Base-by-base conservation (phyloP, 2,329 filamentous ascomycete species). In the Penicillium brasilianum region DNA sequence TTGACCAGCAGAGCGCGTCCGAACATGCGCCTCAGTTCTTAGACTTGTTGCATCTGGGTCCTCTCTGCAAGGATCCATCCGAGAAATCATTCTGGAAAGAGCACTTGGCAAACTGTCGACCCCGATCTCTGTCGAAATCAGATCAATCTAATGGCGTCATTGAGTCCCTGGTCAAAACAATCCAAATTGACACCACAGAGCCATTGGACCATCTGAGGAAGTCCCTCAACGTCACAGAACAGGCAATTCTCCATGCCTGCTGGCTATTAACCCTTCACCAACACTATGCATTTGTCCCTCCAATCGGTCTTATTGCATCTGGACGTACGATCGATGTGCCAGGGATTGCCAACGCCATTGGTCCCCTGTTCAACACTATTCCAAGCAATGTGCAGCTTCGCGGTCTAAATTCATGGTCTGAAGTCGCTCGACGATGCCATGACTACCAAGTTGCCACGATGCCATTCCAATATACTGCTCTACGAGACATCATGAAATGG, bases 351-450 rank as follows among this genome's bases (percentile, higher is more conserved):
- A 72, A 82, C 22, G 85, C 91, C 0, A 84, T 95, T 44, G 94
- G 93, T 0, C 93, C 94, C 0, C 78, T 97, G 20, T 96, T 97
- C 83, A 97, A 97, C 72, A 97, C 93, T 0, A 80, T 97, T 1
- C 92, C 93, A 0, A 92, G 90, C 72, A 83, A 85, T 57, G 76
- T 87, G 36, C 71, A 78, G 6, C 66, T 84, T 14, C 62, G 76
- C 7, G 64, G 74, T 0, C 70, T 75, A 0, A 78, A 83, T 4
- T 86, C 82, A 0, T 92, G 90, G 87, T 72, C 77, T 0, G 81
- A 85, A 0, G 74, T 92, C 1, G 80, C 92, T 22, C 80, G 78
- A 16, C 78, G 80, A 54, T 91, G 90, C 62, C 92, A 97, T 68
- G 77, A 86, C 0, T 92, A 90, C 72, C 92, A 91, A 71, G 84